These are phyloP conservation scores for Tetraselmis striata DNA, from an alignment of 139 green algal genomes.

Conservation along the genomic window DNA sequence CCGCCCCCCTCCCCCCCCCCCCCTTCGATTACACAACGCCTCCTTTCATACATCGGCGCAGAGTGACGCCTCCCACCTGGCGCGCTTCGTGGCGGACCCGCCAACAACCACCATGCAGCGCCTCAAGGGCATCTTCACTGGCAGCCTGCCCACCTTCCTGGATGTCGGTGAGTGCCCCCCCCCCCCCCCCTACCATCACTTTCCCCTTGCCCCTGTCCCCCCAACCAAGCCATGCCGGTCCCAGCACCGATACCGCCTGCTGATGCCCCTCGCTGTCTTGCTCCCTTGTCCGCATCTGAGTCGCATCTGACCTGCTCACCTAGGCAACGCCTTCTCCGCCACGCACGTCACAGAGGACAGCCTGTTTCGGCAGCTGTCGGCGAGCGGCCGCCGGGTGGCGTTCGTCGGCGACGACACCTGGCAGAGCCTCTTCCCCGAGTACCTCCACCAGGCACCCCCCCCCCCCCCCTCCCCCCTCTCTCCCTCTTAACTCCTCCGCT, in stretches of 20 bases:
- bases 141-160: constrained; percentile 89
- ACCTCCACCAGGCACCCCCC: constrained; percentile 29
- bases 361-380: constrained; percentile 73
- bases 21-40: too few relatives aligned
- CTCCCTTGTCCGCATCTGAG: too few relatives aligned
- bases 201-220: background rate
- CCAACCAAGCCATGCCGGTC: too few relatives aligned
- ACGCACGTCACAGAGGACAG: constrained; percentile 81
- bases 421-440: constrained; percentile 66
- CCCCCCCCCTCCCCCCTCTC: constrained; percentile 17
- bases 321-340: constrained; percentile 70
- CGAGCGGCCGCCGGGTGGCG: constrained; percentile 35
- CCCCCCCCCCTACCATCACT: background rate
- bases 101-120: constrained; percentile 89
- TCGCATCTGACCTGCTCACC: too few relatives aligned
- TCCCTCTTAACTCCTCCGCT: too few relatives aligned
- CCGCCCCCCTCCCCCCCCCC: too few relatives aligned
- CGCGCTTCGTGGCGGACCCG: constrained; percentile 78
- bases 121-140: constrained; percentile 73
- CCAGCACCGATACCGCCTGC: too few relatives aligned
- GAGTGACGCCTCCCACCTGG: background rate
- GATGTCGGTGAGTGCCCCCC: constrained; percentile 61
- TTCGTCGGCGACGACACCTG: constrained; percentile 92
- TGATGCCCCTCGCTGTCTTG: too few relatives aligned
- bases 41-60: too few relatives aligned